Evolutionary conservation across 106 monocot genomes (phyloP), one percentile per base, ranked within the genome.

Genomic region (Xerophyta viscosa): DNA sequence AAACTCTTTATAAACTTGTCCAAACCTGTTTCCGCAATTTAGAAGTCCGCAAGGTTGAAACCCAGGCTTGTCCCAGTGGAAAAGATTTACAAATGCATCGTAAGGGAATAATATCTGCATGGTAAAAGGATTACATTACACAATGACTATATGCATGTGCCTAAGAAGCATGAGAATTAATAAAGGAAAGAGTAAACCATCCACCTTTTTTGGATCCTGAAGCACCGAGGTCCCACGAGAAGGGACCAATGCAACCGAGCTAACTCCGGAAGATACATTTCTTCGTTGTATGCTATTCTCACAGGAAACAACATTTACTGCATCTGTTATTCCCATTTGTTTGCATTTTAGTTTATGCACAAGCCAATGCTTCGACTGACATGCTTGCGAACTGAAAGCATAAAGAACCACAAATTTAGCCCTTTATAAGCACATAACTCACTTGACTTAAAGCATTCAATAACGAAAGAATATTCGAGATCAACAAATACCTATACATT

Each of bases 21-120:
- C 23, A 41, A 60, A 84, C 94, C 94, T 96, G 72, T 96, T 96
- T 37, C 84, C 94, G 68, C 79, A 78, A 59, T 96, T 96, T 19
- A 82, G 21, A 65, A 96, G 88, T 24, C 94, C 94, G 70, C 88
- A 85, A 66, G 88, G 94, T 58, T 66, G 58, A 68, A 78, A 75
- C 41, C 58, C 81, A 58, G 60, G 75, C 45, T 76, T 79, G 20
- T 79, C 68, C 88, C 88, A 88, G 61, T 76, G 71, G 59, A 78
- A 96, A 53, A 96, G 84, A 56, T 85, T 85, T 24, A 71, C 55
- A 66, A 96, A 96, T 57, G 88, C 94, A 56, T 88, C 78, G 68
- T 96, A 96, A 18, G 84, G 75, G 50, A 88, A 96, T 68, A 96
- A 72, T 53, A 96, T 85, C 94, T 96, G 75, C 30, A 69, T 42